phyloP scores from a whole-genome alignment of 177 flowering plant species.

The Vitis hybrid region DNA sequence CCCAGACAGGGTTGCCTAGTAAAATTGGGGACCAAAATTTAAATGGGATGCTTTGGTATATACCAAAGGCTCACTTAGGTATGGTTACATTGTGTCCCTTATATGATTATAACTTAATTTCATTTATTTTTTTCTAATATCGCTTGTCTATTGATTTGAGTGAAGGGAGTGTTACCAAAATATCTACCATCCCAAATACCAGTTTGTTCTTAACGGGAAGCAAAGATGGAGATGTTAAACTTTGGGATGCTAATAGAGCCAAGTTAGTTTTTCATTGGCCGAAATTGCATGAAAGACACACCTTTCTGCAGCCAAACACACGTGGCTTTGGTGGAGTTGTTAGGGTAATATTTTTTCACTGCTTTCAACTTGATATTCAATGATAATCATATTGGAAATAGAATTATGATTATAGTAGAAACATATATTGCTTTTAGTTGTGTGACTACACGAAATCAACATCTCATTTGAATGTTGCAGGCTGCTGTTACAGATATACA shows the following conservation, averaged over 20 bases:
- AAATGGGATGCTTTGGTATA: conserved; percentile 98
- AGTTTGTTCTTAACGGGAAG: conserved; percentile 96
- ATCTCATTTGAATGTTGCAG: conserved; percentile 37
- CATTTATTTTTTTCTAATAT: background rate
- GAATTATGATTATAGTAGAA: background rate
- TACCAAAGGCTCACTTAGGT: conserved; percentile 98
- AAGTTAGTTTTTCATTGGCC: conserved; percentile 83
- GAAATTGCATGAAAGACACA: conserved; percentile 87
- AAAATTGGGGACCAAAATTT: conserved; percentile 57
- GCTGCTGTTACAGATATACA: conserved; percentile 91
- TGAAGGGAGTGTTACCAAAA: conserved; percentile 79
- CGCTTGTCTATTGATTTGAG: conserved; percentile 7
- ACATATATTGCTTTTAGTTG: background rate
- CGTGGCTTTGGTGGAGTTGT: conserved; percentile 87
- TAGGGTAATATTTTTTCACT: conserved; percentile 43
- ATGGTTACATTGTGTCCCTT: conserved; percentile 4
- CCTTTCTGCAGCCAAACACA: conserved; percentile 84
- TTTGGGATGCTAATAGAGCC: conserved; percentile 91
- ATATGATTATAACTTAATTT: conserved; percentile 1
- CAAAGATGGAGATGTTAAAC: conserved; percentile 98
- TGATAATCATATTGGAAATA: background rate
- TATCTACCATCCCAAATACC: conserved; percentile 82
- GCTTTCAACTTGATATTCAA: conserved; percentile 1
- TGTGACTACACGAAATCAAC: conserved; percentile 2
- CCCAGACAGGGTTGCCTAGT: conserved; percentile 21